phyloP scores from a whole-genome alignment of 1,139 yeast species.

The Suhomyces anneliseae region DNA sequence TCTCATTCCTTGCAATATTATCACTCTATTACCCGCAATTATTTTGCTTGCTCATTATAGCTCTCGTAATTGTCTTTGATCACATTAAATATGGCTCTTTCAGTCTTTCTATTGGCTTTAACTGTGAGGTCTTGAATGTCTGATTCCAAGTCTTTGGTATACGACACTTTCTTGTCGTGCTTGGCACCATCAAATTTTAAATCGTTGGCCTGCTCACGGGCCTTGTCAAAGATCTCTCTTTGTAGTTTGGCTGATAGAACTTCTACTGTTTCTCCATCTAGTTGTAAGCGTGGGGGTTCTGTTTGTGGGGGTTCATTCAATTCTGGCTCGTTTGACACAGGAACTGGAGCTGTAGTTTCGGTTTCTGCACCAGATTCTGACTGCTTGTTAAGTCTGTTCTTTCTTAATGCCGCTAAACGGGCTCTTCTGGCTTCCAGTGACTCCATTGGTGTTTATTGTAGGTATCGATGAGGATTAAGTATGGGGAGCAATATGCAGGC shows the following conservation, averaged over 20 bases:
- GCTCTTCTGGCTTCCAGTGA: slow-evolving; percentile 21
- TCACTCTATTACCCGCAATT: too few species aligned
- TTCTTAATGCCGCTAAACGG: slow-evolving; percentile 26
- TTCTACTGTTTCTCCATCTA: slow-evolving; percentile 30
- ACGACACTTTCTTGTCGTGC: slow-evolving; percentile 11
- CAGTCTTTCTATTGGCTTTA: slow-evolving; percentile 31
- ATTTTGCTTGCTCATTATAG: not conserved
- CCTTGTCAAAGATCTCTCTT: slow-evolving; percentile 20
- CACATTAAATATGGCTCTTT: slow-evolving; percentile 27
- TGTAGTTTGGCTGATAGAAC: slow-evolving; percentile 26
- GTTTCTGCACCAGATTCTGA: not conserved
- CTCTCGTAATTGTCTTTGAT: slow-evolving; percentile 24
- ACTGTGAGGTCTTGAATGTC: slow-evolving; percentile 29
- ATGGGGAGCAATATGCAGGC: too few species aligned
- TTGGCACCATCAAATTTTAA: slow-evolving; percentile 3
- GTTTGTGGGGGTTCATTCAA: not conserved
- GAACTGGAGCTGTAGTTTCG: not conserved
- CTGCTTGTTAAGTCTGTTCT: slow-evolving; percentile 13
- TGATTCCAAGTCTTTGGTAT: slow-evolving; percentile 31
- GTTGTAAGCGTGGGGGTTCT: slow-evolving; percentile 12
- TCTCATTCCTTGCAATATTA: too few species aligned
- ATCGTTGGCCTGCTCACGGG: slow-evolving; percentile 18
- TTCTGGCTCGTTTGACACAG: not conserved
- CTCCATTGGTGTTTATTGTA: not conserved
- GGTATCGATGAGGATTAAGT: not conserved